Evolutionary conservation across 768 basidiomycete genomes (phyloP), one percentile per base, ranked within the genome.

Genomic region (Chlorophyllum brunneum): DNA sequence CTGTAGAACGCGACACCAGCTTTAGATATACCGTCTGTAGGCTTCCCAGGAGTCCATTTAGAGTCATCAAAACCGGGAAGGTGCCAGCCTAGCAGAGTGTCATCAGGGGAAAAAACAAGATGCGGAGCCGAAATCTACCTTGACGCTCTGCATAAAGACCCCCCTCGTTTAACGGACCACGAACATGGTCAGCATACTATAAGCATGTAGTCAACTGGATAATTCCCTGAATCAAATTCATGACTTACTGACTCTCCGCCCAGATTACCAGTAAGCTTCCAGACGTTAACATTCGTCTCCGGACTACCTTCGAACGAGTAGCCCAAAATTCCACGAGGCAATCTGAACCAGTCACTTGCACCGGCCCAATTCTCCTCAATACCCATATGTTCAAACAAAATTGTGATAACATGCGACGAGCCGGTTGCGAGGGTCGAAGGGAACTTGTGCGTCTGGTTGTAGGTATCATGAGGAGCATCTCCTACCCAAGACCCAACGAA

Each of bases 161-260:
- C 7, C 82, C 82, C 61, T 82, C 81, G 55, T 84, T 83, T 51
- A 80, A 63, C n/a, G 79, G 70, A 4, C 82, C 82, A 15, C 83
- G 74, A 20, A 68, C 65, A 18, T 52, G 69, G 59, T 84, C 81
- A 26, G 64, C 62, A 56, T 76, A 78, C 75, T 78, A 49, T 11
- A n/a, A n/a, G n/a, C 39, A 30, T 29, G 39, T 30, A 30, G 18
- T 51, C 13, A 51, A 22, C 30, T 15, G 4, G 20, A 6, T 2
- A 4, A 2, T 9, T 24, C 23, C 9, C 7, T 23, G 3, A 2
- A 34, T 15, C 10, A 15, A 39, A 16, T 6, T 5, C 9, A 20
- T 11, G 2, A 56, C 71, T 51, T 43, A 76, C 78, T 48, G 54
- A 56, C 63, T 79, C 75, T 22, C 79, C 75, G 31, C 76, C 76